Evolutionary conservation across 352 stramenopile genomes (phyloP), one percentile per base, ranked within the genome.

Genomic region (Aphanomyces invadans): DNA sequence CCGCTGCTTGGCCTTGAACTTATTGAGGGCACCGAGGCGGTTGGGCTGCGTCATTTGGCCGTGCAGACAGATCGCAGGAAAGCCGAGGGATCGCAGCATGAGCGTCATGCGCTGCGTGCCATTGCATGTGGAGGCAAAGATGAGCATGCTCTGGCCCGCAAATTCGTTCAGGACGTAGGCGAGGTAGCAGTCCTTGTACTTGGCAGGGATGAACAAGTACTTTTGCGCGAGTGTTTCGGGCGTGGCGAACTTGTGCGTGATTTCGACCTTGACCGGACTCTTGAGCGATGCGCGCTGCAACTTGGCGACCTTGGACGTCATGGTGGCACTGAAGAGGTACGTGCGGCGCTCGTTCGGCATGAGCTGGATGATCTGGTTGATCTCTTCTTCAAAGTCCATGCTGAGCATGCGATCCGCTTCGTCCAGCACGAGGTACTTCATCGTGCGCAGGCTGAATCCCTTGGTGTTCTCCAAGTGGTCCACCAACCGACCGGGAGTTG

Each of bases 131-230:
- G 94, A 96, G 26, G 95, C 92, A 73, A 99, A 99, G 29, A 99
- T 97, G 32, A 99, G 84, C 60, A 97, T 97, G 3, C 83, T 98
- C 77, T 99, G 92, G 1, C 96, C 96, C 4, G 91, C 90, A 71
- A 98, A 91, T 75, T 99, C 96, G 75, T 99, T 98, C 11, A 99
- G 87, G 33, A 99, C 72, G 74, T 98, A 99, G 11, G 95, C 94
- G 45, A 99, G 81, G 76, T 99, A 99, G 73, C 90, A 98, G 76
- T 99, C 96, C 86, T 99, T 99, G 86, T 98, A 99, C 73, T 99
- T 99, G 44, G 97, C 97, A 17, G 97, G 97, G 56, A 99, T 98
- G 77, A 99, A 99, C 1, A 99, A 69, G 73, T 99, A 99, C 79
- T 97, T 90, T 79, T 99, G 97, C 68, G 98, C 85, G 12, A 99